Evolutionary conservation across 306 rosid genomes (phyloP), one percentile per base, ranked within the genome.

Genomic region (Castanea mollissima): DNA sequence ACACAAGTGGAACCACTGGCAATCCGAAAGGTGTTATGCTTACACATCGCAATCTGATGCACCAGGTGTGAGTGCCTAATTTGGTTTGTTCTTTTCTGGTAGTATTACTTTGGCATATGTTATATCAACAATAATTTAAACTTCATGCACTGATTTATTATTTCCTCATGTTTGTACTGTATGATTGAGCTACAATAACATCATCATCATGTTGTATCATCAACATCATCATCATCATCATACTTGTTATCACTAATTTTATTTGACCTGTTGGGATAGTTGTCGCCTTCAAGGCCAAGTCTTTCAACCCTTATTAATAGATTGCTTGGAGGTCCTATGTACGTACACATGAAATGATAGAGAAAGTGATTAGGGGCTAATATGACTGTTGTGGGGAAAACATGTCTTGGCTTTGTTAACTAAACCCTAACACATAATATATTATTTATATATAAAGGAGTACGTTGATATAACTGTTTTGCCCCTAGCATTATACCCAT

Each of bases 1-100:
- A 95, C 86, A 92, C 99, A 62, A 95, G 99, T 83, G 98, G 98
- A 81, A 91, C 99, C 78, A 91, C 99, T 14, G 99, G 98, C 75
- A 92, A 92, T 81, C 96, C 99, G 0, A 92, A 92, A 82, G 99
- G 97, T 57, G 99, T 95, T 86, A 89, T 90, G 96, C 94, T 95
- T 71, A 90, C 98, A 13, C 99, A 95, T 82, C 85, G 59, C 77
- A 95, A 95, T 88, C 90, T 95, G 85, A 79, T 95, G 84, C 99
- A 95, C 84, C 99, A 95, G 98, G 99, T 92, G 81, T 77, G 87
- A 79, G 69, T 71, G 74, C 68, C n/a, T 74, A 76, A 74, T 73
- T 84, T 65, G 51, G 49, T 75, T 76, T 62, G 71, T 11, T 71
- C 59, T 62, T 41, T 74, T 80, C 55, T 76, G 55, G 71, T 74